phyloP scores from a whole-genome alignment of 306 rosid species.

The Glycyrrhiza uralensis region DNA sequence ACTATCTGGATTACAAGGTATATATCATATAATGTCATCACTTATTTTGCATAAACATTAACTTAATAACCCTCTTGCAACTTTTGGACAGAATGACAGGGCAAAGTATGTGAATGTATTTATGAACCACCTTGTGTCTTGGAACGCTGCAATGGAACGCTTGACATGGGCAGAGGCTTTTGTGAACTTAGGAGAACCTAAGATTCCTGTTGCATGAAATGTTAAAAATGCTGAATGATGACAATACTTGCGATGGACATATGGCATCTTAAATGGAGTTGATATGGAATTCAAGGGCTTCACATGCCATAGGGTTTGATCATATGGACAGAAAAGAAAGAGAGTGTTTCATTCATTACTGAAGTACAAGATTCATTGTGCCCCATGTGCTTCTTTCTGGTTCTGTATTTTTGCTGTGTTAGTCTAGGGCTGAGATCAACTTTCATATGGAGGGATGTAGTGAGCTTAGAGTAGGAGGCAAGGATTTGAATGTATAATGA shows the following conservation, averaged over 20 bases:
- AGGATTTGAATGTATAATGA: neutral
- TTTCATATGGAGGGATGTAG: neutral
- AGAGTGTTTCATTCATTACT: neutral
- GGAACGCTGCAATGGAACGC: conserved; percentile 71
- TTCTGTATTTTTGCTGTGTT: conserved; percentile 28
- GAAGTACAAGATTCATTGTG: neutral
- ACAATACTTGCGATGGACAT: neutral
- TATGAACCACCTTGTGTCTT: conserved; percentile 84
- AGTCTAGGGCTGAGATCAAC: conserved; percentile 18
- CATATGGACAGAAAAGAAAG: neutral
- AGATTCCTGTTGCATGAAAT: conserved; percentile 71
- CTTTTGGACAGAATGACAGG: conserved; percentile 72
- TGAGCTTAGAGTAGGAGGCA: conserved; percentile 12
- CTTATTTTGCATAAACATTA: neutral
- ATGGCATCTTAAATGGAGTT: conserved; percentile 15
- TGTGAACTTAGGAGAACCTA: conserved; percentile 87
- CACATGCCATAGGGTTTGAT: neutral
- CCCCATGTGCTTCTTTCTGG: conserved; percentile 18
- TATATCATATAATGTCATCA: neutral
- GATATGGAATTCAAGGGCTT: conserved; percentile 17
- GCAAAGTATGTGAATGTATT: conserved; percentile 68
- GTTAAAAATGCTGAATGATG: conserved; percentile 27
- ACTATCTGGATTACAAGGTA: conserved; percentile 93
- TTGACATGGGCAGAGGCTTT: conserved; percentile 68
- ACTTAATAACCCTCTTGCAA: conserved; percentile 8